Evolutionary conservation across 169 alveolate species (phyloP).

Genomic region (Plasmodium cynomolgi): DNA sequence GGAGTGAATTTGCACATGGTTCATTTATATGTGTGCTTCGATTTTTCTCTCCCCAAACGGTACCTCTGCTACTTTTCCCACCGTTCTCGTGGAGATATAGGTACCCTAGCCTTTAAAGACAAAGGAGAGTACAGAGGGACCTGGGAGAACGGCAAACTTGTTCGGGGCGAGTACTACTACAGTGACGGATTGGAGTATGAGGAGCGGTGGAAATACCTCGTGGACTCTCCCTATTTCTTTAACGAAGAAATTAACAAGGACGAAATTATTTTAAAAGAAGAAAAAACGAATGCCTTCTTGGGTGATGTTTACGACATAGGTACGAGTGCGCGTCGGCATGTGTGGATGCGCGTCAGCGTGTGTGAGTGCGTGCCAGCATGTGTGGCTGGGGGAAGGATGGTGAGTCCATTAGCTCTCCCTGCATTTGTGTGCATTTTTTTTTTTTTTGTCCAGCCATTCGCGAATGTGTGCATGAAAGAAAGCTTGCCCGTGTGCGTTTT

Average conservation of each 20-base stretch:
- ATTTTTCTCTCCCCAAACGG: neutral
- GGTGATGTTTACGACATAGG: constrained; percentile 55
- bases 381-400: too few species aligned
- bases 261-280: constrained; percentile 31
- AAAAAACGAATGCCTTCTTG: constrained; percentile 34
- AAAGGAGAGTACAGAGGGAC: constrained; percentile 43
- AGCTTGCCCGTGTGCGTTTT: neutral
- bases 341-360: too few species aligned
- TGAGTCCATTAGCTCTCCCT: neutral
- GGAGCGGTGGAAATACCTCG: constrained; percentile 40
- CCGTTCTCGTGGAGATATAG: neutral
- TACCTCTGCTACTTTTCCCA: neutral
- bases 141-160: constrained; percentile 61
- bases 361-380: too few species aligned
- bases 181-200: constrained; percentile 58
- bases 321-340: too few species aligned
- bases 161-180: constrained; percentile 31
- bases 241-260: constrained; percentile 43
- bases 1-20: neutral
- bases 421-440: neutral
- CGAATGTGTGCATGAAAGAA: neutral
- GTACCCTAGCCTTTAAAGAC: constrained; percentile 42
- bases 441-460: neutral
- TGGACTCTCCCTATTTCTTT: constrained; percentile 49
- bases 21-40: neutral